These are phyloP conservation scores for Phytomonas sp. DNA, from an alignment of 208 protist species.

Conservation along the genomic window DNA sequence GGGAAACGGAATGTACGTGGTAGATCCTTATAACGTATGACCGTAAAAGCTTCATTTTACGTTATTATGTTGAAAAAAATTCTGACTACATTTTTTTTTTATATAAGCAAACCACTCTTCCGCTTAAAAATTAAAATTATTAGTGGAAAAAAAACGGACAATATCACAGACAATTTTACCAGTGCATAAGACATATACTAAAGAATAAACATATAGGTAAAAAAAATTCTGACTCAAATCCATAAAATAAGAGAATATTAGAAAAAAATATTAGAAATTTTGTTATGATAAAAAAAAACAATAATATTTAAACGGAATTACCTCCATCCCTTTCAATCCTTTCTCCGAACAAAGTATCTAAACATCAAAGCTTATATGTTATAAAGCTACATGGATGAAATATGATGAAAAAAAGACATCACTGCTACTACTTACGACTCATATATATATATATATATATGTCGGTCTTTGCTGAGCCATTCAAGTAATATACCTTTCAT, in stretches of 20 bases:
- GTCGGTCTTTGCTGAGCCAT: background rate
- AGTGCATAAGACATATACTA: conserved; percentile 2
- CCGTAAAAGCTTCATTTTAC: background rate
- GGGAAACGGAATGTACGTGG: background rate
- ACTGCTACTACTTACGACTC: background rate
- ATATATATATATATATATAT: conserved; percentile 7
- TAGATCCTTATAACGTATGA: background rate
- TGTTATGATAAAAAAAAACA: conserved; percentile 2
- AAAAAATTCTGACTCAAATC: conserved; percentile 4
- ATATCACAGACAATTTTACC: background rate
- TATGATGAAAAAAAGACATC: conserved; percentile 2
- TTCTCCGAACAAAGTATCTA: background rate
- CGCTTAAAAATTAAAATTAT: background rate
- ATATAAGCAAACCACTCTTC: background rate
- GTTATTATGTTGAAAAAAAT: background rate
- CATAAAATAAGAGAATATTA: conserved; percentile 1
- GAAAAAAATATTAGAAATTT: background rate
- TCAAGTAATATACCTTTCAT: background rate
- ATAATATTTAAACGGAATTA: background rate
- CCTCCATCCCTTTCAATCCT: background rate
- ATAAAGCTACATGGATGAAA: background rate
- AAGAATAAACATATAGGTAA: conserved; percentile 8
- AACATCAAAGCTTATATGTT: background rate
- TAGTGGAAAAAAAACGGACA: conserved; percentile 1
- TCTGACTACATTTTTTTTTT: background rate